Evolutionary conservation across 1,284 basidiomycete species (phyloP).

Genomic region (Puccinia novopanici): DNA sequence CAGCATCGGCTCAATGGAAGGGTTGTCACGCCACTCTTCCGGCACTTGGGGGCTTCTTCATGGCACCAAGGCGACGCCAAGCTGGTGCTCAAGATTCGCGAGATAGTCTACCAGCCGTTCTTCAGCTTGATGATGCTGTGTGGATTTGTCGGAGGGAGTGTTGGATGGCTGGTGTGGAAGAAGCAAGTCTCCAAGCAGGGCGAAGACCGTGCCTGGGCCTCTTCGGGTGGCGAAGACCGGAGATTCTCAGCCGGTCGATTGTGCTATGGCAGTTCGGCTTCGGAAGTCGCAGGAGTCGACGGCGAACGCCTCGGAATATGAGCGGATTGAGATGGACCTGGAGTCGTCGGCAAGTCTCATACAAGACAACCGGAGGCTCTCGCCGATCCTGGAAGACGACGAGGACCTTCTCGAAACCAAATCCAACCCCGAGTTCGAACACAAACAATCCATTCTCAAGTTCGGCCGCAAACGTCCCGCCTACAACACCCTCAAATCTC

Average conservation of each 20-base stretch:
- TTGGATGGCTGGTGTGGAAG: slow-evolving; percentile 28
- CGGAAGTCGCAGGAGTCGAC: not conserved
- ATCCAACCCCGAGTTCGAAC: not conserved
- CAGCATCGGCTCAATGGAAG: slow-evolving; percentile 51
- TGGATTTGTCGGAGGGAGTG: slow-evolving; percentile 17
- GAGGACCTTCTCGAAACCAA: not conserved
- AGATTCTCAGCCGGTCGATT: slow-evolving; percentile 19
- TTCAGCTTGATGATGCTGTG: slow-evolving; percentile 17
- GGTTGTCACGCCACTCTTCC: slow-evolving; percentile 51
- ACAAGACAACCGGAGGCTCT: not conserved
- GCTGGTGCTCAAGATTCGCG: slow-evolving; percentile 16
- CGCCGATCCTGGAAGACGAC: slow-evolving; percentile 24
- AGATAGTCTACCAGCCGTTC: slow-evolving; percentile 25
- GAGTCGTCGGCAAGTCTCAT: not conserved
- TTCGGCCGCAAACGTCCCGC: slow-evolving; percentile 10
- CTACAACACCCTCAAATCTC: slow-evolving; percentile 2
- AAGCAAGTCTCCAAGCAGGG: slow-evolving; percentile 7
- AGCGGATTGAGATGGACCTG: slow-evolving; percentile 28
- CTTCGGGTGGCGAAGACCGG: not conserved
- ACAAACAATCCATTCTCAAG: slow-evolving; percentile 6
- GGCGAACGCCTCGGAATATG: not conserved
- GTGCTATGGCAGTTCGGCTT: slow-evolving; percentile 35
- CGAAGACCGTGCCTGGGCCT: slow-evolving; percentile 6
- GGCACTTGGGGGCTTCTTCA: slow-evolving; percentile 51
- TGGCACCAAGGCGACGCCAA: slow-evolving; percentile 51